Evolutionary conservation across 148 eudicot species (phyloP).

Genomic region (Rheum nobile): DNA sequence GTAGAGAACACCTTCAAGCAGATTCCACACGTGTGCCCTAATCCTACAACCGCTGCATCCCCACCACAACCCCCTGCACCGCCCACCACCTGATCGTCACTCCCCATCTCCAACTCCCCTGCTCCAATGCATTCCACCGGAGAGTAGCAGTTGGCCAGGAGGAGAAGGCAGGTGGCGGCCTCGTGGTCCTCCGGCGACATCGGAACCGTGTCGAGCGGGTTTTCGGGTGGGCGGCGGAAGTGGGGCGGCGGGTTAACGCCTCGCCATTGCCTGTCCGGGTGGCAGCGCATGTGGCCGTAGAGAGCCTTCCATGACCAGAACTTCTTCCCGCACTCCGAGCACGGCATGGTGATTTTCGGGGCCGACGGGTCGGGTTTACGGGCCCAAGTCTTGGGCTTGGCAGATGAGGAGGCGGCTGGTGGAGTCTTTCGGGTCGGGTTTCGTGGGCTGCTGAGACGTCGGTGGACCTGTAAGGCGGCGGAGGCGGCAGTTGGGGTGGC

Average conservation of each 20-base stretch:
- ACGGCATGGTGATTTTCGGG: slow-evolving; percentile 60
- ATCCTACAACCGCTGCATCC: background rate
- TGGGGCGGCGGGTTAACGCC: slow-evolving; percentile 83
- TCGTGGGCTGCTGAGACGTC: background rate
- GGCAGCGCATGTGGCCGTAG: slow-evolving; percentile 97
- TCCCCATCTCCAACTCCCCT: too few species aligned
- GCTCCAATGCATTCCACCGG: too few species aligned
- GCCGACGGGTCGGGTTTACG: slow-evolving; percentile 59
- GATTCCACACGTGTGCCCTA: slow-evolving; percentile 56
- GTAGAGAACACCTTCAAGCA: slow-evolving; percentile 79
- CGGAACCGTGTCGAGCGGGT: background rate
- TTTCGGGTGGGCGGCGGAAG: slow-evolving; percentile 11
- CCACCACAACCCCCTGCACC: too few species aligned
- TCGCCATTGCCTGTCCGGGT: slow-evolving; percentile 91
- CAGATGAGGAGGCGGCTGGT: background rate
- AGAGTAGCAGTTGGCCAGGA: slow-evolving; percentile 40
- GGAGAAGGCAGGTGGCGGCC: slow-evolving; percentile 48
- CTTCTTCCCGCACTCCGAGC: slow-evolving; percentile 72
- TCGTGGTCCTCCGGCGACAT: slow-evolving; percentile 43
- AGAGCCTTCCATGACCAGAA: slow-evolving; percentile 90
- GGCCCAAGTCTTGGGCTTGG: slow-evolving; percentile 15
- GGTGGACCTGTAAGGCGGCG: slow-evolving; percentile 4
- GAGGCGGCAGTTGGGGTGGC: slow-evolving; percentile 12
- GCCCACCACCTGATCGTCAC: too few species aligned
- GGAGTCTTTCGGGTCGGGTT: slow-evolving; percentile 26